phyloP scores from a whole-genome alignment of 805 yeast species.

The Candida multigemmis region DNA sequence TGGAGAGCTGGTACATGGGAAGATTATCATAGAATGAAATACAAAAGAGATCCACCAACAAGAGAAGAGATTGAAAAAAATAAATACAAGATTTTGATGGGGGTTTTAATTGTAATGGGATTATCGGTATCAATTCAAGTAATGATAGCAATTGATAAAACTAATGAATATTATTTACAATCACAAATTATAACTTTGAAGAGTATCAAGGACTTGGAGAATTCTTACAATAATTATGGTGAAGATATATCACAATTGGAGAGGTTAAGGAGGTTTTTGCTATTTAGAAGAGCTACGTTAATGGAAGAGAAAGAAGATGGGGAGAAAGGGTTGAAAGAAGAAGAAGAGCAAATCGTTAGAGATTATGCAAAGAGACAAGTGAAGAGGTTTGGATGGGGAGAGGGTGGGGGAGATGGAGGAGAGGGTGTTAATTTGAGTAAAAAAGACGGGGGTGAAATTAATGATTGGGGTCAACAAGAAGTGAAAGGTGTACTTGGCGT shows the following conservation, averaged over 20 bases:
- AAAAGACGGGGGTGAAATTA: no score
- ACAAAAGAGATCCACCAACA: slow-evolving; percentile 29
- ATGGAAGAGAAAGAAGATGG: slow-evolving; percentile 10
- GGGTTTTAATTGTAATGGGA: slow-evolving; percentile 22
- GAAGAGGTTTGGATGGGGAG: slow-evolving; percentile 7
- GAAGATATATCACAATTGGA: slow-evolving; percentile 17
- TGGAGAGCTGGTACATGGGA: slow-evolving; percentile 64
- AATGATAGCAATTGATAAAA: slow-evolving; percentile 25
- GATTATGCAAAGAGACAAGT: slow-evolving; percentile 23
- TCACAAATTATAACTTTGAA: slow-evolving; percentile 16
- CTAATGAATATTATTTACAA: slow-evolving; percentile 18
- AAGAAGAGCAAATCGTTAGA: slow-evolving; percentile 20
- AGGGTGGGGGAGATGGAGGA: not conserved
- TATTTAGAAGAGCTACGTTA: slow-evolving; percentile 19
- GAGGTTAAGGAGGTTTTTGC: slow-evolving; percentile 23
- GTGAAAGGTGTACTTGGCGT: no score
- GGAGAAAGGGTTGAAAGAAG: slow-evolving; percentile 8
- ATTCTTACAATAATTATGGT: slow-evolving; percentile 17
- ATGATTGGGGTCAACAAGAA: no score
- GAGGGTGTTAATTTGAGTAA: no score
- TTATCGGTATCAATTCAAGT: slow-evolving; percentile 24
- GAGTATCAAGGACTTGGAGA: slow-evolving; percentile 18
- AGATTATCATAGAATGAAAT: slow-evolving; percentile 41
- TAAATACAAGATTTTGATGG: slow-evolving; percentile 30
- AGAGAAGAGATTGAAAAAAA: slow-evolving; percentile 31